Evolutionary conservation across 2,329 filamentous ascomycete species (phyloP).

Genomic region (Dryadomyces quercus-mongolicae): DNA sequence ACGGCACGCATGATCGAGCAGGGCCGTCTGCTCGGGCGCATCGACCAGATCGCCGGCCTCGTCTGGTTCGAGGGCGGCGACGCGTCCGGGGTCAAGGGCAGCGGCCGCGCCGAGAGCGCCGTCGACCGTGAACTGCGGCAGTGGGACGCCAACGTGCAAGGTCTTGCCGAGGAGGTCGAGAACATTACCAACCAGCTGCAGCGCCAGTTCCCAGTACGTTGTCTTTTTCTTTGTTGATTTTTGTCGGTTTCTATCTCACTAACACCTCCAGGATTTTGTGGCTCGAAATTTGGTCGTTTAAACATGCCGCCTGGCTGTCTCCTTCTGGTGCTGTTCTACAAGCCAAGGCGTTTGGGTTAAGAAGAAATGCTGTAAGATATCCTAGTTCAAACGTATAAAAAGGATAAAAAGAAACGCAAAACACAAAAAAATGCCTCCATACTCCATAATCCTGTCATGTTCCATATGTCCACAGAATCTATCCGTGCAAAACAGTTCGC

Average conservation of each 20-base stretch:
- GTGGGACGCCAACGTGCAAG: constrained; percentile 85
- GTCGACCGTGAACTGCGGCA: constrained; percentile 62
- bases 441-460: not conserved
- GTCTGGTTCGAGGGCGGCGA: constrained; percentile 77
- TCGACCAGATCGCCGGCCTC: constrained; percentile 83
- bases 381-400: not conserved
- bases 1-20: constrained; percentile 95
- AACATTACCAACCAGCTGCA: constrained; percentile 72
- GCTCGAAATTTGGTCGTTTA: constrained; percentile 36
- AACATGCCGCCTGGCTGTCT: no score
- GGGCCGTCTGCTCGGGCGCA: constrained; percentile 72
- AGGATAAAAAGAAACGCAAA: not conserved
- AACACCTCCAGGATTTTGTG: constrained; percentile 38
- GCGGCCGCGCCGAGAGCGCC: constrained; percentile 48
- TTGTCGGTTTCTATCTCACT: not conserved
- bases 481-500: not conserved
- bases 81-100: constrained; percentile 56
- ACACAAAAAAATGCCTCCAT: not conserved
- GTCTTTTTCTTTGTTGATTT: no score
- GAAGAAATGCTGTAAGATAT: no score
- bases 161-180: constrained; percentile 69
- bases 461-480: not conserved
- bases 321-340: no score
- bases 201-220: constrained; percentile 56
- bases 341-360: no score